A percentile compares a stretch with the other conserved stretches of the same genome.
These are phyloP conservation scores for Ustilago shanxiensis DNA, from an alignment of 1,284 basidiomycete genomes.

Conservation along the genomic window DNA sequence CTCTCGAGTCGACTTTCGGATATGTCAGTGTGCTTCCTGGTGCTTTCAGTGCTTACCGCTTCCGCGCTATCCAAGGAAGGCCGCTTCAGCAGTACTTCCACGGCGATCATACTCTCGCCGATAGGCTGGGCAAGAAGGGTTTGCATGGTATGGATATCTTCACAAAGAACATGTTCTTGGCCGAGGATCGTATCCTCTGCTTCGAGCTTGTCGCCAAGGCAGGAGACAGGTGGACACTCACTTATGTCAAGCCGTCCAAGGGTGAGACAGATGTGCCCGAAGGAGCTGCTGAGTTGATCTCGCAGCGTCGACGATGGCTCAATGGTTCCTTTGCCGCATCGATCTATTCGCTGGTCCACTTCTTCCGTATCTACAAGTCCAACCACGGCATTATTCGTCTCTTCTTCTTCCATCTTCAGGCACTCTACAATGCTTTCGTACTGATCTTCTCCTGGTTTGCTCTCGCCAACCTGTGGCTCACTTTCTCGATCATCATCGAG, in stretches of 20 bases:
- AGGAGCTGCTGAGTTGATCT: conserved; percentile 82
- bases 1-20: conserved; percentile 92
- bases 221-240: conserved; percentile 84
- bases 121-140: conserved; percentile 91
- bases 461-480: conserved; percentile 92
- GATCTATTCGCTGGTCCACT: conserved; percentile 89
- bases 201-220: conserved; percentile 96
- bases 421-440: conserved; percentile 90
- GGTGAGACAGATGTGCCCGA: conserved; percentile 96
- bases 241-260: conserved; percentile 94
- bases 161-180: conserved; percentile 78
- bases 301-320: conserved; percentile 92
- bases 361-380: conserved; percentile 91
- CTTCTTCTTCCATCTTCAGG: conserved; percentile 93
- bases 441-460: conserved; percentile 93
- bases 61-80: conserved; percentile 87
- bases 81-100: conserved; percentile 98
- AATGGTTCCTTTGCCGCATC: conserved; percentile 97
- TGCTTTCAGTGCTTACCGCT: conserved; percentile 95
- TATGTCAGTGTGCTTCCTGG: conserved; percentile 92
- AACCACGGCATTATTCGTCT: conserved; percentile 85
- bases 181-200: conserved; percentile 82
- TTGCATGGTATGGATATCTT: conserved; percentile 98
- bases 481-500: conserved; percentile 95
- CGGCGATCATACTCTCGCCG: conserved; percentile 86